phyloP scores from a whole-genome alignment of 2,329 filamentous ascomycete genomes.

The Colletotrichum abscissum region DNA sequence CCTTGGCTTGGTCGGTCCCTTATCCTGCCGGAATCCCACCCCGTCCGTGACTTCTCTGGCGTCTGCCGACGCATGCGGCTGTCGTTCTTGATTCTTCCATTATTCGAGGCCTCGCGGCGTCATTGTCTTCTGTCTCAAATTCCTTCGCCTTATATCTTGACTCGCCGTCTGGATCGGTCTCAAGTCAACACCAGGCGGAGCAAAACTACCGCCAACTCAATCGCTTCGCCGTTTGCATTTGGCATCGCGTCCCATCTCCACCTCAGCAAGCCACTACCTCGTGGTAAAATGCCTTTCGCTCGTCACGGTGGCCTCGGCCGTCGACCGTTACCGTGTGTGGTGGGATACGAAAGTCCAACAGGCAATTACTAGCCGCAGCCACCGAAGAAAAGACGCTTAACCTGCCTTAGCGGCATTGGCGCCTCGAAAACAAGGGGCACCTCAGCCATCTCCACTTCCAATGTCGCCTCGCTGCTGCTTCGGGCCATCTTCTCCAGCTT shows the following conservation, averaged over 20 bases:
- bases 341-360: slow-evolving; percentile 4
- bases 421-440: slow-evolving; percentile 25
- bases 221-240: slow-evolving; percentile 6
- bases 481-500: slow-evolving; percentile 21
- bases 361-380: slow-evolving; percentile 21
- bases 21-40: neutral
- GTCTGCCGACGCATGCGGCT: slow-evolving; percentile 7
- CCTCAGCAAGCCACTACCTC: slow-evolving; percentile 21
- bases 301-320: neutral
- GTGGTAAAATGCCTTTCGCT: slow-evolving; percentile 1
- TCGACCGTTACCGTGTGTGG: slow-evolving; percentile 20
- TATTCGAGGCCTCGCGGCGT: neutral
- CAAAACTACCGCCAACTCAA: neutral
- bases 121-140: neutral
- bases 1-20: neutral
- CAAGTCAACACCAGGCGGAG: neutral
- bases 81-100: slow-evolving; percentile 1
- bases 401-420: slow-evolving; percentile 22
- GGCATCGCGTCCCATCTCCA: neutral
- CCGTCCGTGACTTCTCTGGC: neutral
- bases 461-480: slow-evolving; percentile 24
- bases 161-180: neutral
- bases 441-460: slow-evolving; percentile 15
- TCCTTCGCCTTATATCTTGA: neutral
- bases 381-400: slow-evolving; percentile 14